A percentile compares a stretch with the other conserved stretches of the same genome.
These are phyloP conservation scores for Raphanus hybrid DNA, from an alignment of 441 rosid genomes.

Conservation along the genomic window DNA sequence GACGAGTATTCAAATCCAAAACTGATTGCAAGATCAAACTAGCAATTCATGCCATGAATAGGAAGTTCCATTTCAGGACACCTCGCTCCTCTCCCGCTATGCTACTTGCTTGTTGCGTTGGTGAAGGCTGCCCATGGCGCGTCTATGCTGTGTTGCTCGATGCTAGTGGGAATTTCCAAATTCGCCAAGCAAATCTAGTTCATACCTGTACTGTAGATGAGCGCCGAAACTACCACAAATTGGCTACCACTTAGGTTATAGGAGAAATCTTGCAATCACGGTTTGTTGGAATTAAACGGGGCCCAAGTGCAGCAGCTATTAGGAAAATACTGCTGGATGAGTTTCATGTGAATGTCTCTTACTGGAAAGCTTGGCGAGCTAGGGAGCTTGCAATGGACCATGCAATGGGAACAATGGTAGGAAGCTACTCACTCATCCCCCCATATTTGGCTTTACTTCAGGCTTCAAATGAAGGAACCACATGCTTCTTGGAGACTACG, in stretches of 20 bases:
- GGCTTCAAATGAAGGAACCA: not conserved
- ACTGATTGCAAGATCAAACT: not conserved
- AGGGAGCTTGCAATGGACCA: not conserved
- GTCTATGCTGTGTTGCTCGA: not conserved
- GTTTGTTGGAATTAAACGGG: not conserved
- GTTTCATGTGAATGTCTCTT: not conserved
- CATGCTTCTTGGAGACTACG: not conserved
- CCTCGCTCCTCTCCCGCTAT: not conserved
- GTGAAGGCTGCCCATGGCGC: not conserved
- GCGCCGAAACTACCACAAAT: not conserved
- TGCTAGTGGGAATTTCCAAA: not conserved
- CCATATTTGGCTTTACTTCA: not conserved
- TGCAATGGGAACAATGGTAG: not conserved
- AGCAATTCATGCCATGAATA: not conserved
- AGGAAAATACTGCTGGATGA: not conserved
- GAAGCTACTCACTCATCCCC: not conserved
- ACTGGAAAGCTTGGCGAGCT: not conserved
- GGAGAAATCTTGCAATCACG: not conserved
- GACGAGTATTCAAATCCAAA: not conserved
- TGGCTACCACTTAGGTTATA: not conserved
- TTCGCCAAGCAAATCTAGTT: not conserved
- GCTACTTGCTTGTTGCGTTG: not conserved
- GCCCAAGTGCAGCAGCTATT: not conserved
- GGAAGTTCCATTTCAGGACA: not conserved
- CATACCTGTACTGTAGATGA: not conserved